phyloP scores from a whole-genome alignment of 768 basidiomycete genomes.

The Boletus insuetus region DNA sequence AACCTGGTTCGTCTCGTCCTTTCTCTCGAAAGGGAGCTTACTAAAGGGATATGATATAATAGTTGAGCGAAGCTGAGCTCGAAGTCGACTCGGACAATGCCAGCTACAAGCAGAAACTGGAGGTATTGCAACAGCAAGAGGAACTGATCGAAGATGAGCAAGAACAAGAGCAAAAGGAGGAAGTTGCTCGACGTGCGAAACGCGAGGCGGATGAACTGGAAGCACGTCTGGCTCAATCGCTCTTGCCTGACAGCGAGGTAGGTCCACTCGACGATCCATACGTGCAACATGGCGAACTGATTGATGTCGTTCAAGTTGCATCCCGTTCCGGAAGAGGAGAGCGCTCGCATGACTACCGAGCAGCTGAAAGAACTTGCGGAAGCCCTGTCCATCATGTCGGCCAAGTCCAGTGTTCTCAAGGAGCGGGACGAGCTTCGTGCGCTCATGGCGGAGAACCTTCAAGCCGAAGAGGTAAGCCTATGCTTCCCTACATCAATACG shows the following conservation, averaged over 20 bases:
- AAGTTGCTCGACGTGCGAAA: conserved; percentile 83
- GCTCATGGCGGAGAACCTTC: conserved; percentile 92
- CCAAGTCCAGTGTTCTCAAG: conserved; percentile 92
- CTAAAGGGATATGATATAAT: background rate
- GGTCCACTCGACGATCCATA: conserved; percentile 2
- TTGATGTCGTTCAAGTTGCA: conserved; percentile 44
- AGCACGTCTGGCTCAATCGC: conserved; percentile 71
- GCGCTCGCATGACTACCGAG: conserved; percentile 96
- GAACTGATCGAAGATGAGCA: conserved; percentile 99
- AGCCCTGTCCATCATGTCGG: conserved; percentile 85
- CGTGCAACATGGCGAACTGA: background rate
- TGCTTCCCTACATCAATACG: background rate
- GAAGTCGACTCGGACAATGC: conserved; percentile 93
- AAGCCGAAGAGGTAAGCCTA: conserved; percentile 71
- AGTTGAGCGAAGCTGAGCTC: conserved; percentile 97
- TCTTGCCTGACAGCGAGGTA: conserved; percentile 89
- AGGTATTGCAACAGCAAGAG: conserved; percentile 96
- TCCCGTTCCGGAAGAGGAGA: conserved; percentile 57
- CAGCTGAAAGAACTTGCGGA: conserved; percentile 93
- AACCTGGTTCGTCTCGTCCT: conserved; percentile 67
- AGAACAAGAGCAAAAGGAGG: conserved; percentile 95
- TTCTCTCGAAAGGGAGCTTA: background rate
- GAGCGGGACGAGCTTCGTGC: conserved; percentile 89
- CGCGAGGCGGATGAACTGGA: conserved; percentile 80
- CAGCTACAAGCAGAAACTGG: conserved; percentile 96